These are phyloP conservation scores for Aspergillus brasiliensis DNA, from an alignment of 2,329 filamentous ascomycete species.

Conservation along the genomic window DNA sequence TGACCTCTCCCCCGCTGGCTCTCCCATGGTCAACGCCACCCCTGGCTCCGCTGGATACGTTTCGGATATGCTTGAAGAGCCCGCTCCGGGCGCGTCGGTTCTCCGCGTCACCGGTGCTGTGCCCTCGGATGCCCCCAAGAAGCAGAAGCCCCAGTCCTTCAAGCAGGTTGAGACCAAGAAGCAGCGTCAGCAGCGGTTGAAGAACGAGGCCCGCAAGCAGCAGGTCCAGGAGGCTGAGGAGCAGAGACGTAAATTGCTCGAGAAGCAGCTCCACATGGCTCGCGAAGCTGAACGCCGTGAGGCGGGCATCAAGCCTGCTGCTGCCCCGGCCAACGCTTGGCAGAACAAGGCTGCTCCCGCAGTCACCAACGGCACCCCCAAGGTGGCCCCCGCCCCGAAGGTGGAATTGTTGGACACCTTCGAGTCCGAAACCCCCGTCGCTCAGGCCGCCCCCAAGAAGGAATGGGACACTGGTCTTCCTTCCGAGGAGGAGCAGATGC, in stretches of 20 bases:
- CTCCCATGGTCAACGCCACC: slow-evolving; percentile 58
- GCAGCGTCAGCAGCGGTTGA: slow-evolving; percentile 88
- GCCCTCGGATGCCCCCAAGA: slow-evolving; percentile 51
- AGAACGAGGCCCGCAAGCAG: slow-evolving; percentile 77
- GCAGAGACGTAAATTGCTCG: slow-evolving; percentile 72
- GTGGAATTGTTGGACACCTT: slow-evolving; percentile 48
- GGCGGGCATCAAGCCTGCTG: slow-evolving; percentile 49
- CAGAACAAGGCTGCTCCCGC: slow-evolving; percentile 41
- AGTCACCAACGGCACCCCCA: slow-evolving; percentile 26
- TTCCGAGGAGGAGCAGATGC: slow-evolving; percentile 64
- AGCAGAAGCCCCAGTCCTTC: slow-evolving; percentile 62
- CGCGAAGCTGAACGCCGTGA: slow-evolving; percentile 85
- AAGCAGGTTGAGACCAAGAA: slow-evolving; percentile 85
- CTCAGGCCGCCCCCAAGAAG: slow-evolving; percentile 24
- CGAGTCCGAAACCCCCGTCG: slow-evolving; percentile 27
- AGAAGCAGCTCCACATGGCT: slow-evolving; percentile 80
- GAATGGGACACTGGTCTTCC: slow-evolving; percentile 54
- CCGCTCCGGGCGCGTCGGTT: slow-evolving; percentile 68
- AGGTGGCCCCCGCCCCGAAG: slow-evolving; percentile 21
- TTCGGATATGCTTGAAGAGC: slow-evolving; percentile 86
- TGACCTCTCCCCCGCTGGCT: slow-evolving; percentile 70
- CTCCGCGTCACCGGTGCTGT: slow-evolving; percentile 73
- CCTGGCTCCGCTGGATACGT: slow-evolving; percentile 63
- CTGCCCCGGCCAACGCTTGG: slow-evolving; percentile 56
- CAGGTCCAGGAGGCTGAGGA: slow-evolving; percentile 76